Base-by-base conservation (phyloP, 495 filamentous ascomycete species). In the Penicillium silybi region DNA sequence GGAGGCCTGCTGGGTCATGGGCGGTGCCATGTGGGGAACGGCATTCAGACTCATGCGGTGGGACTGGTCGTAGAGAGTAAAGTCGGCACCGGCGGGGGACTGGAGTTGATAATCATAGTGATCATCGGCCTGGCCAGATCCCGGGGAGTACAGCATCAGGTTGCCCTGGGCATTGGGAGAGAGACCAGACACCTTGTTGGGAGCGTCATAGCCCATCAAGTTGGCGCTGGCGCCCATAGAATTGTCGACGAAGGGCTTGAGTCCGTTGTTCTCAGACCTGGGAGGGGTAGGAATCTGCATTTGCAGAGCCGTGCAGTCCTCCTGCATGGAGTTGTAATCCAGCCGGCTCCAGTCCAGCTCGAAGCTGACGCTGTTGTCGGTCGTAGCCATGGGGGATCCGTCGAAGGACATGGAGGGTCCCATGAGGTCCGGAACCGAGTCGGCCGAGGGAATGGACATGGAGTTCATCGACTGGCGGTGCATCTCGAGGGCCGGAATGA, bases 151-250 rank as follows among this genome's bases (percentile, higher is more conserved):
- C 40, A 88, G 75, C 76, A 85, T 82, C 10, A 79, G 60, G 43
- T 84, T 82, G 17, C 77, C 82, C 55, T 87, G 85, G 1, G 79
- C 84, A 40, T 73, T 69, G 29, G 82, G 80, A 11, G 84, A 86
- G 48, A 88, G 75, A 40, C 83, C 81, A 7, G 76, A 68, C 2
- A 70, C 49, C 29, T 70, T 62, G 19, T 17, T 35, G 10, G 50
- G 27, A 17, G 26, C 34, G 11, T 26, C 34, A 27, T 38, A 46
- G 37, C 42, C 18, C 37, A 39, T 35, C 27, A 9, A 38, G 38
- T 35, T 41, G n/a, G 10, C 22, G 6, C 22, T 19, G 44, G 45
- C 32, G 42, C 13, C 17, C 20, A 25, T 17, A 26, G 42, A 15
- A 16, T 45, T 41, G 41, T 38, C 23, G 22, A 23, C 3, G 39